Evolutionary conservation across 2,329 filamentous ascomycete species (phyloP).

Genomic region (Helotiales sp.): DNA sequence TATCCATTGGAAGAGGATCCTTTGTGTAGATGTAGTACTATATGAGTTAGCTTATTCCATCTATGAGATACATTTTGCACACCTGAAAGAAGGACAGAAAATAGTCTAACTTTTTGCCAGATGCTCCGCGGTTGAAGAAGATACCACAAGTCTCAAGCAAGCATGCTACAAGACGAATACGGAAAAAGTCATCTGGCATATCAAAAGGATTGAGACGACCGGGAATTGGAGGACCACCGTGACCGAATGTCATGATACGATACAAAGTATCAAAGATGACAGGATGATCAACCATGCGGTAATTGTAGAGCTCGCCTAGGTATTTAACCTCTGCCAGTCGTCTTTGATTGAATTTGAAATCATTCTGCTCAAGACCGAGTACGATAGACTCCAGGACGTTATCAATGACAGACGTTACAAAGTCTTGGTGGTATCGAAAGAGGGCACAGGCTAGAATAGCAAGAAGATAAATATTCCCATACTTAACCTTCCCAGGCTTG

Average conservation of each 20-base stretch:
- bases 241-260: slow-evolving; percentile 89
- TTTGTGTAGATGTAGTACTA: slow-evolving; percentile 91
- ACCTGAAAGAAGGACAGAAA: slow-evolving; percentile 94
- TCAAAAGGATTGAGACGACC: slow-evolving; percentile 78
- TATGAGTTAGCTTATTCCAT: not conserved
- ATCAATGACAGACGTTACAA: slow-evolving; percentile 89
- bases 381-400: slow-evolving; percentile 86
- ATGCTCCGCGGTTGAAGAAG: slow-evolving; percentile 90
- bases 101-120: slow-evolving; percentile 97
- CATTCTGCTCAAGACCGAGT: slow-evolving; percentile 88
- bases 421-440: slow-evolving; percentile 88
- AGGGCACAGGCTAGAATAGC: slow-evolving; percentile 86
- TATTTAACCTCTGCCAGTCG: slow-evolving; percentile 96
- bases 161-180: slow-evolving; percentile 85
- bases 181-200: slow-evolving; percentile 91
- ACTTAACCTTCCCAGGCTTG: slow-evolving; percentile 96
- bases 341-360: slow-evolving; percentile 96
- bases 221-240: slow-evolving; percentile 77
- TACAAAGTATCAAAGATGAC: slow-evolving; percentile 96
- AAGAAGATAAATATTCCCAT: slow-evolving; percentile 91
- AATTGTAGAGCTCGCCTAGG: slow-evolving; percentile 94
- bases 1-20: slow-evolving; percentile 87
- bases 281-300: slow-evolving; percentile 92
- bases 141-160: slow-evolving; percentile 93
- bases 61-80: not conserved